Percentiles rank a stretch among this genome's conserved stretches.
Conservation (phyloP, 805 yeast genomes). For the Hanseniaspora lindneri region DNA sequence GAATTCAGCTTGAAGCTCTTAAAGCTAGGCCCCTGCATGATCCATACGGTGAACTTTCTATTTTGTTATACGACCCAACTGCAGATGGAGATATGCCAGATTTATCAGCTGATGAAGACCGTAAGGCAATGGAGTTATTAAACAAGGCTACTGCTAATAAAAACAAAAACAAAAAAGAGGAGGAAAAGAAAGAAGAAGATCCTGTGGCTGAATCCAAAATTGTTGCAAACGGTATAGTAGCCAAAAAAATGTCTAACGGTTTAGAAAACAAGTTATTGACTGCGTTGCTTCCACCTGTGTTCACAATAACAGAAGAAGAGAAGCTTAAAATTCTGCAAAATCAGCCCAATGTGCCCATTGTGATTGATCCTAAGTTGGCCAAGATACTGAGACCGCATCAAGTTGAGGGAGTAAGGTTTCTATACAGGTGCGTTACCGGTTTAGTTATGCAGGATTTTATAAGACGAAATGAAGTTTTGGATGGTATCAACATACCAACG, state of each 20-base stretch:
- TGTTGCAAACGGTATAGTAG: constrained; percentile 28
- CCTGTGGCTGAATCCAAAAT: constrained; percentile 21
- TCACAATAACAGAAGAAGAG: constrained; percentile 45
- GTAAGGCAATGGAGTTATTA: constrained; percentile 10
- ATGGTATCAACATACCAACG: constrained; percentile 2
- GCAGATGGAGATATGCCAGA: constrained; percentile 46
- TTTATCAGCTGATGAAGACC: constrained; percentile 17
- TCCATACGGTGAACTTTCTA: constrained; percentile 85
- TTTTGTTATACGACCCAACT: constrained; percentile 90
- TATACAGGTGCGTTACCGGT: constrained; percentile 86
- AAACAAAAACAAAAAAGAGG: constrained; percentile 24
- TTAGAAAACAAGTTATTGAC: constrained; percentile 48
- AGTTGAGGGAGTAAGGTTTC: constrained; percentile 83
- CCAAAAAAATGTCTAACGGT: constrained; percentile 27
- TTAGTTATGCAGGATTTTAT: constrained; percentile 36
- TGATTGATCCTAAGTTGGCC: constrained; percentile 78
- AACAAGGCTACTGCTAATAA: constrained; percentile 25
- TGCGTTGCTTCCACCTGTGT: constrained; percentile 48
- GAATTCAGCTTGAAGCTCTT: constrained; percentile 31
- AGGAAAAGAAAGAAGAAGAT: constrained; percentile 20
- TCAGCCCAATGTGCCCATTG: constrained; percentile 85
- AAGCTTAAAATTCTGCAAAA: constrained; percentile 34
- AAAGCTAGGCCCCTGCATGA: constrained; percentile 94
- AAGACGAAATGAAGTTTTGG: constrained; percentile 11
- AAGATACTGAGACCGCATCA: constrained; percentile 90